Conservation (phyloP, 2,329 filamentous ascomycete genomes). For the Apiospora aurea region DNA sequence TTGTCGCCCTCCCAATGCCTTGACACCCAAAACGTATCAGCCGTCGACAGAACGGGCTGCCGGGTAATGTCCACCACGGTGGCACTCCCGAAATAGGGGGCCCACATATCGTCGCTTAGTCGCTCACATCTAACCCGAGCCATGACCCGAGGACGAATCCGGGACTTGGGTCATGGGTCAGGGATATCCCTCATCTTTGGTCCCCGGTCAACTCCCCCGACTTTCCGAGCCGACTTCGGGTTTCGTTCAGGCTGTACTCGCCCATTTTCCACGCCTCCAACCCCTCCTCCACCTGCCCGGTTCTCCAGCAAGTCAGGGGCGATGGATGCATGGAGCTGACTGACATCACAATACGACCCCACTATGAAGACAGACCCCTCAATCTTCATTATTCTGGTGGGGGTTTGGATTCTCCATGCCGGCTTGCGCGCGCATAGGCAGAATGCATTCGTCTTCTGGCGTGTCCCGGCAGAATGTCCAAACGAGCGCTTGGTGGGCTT, state of each 20-base stretch:
- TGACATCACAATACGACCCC: constrained; percentile 8
- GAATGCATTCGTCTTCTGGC: not conserved
- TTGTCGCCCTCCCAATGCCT: no score
- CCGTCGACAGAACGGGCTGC: not conserved
- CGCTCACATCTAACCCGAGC: constrained; percentile 13
- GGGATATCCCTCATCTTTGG: not conserved
- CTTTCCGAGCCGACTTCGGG: constrained; percentile 8
- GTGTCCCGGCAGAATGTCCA: constrained; percentile 7
- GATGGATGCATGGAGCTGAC: not conserved
- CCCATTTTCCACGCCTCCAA: not conserved
- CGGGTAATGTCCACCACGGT: constrained; percentile 1
- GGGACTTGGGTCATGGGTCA: not conserved
- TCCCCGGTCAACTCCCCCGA: constrained; percentile 10
- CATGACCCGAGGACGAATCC: not conserved
- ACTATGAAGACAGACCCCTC: not conserved
- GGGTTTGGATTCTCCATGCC: not conserved
- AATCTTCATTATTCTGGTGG: constrained; percentile 7
- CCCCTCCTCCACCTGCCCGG: not conserved
- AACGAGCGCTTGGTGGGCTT: not conserved
- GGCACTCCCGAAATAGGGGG: not conserved
- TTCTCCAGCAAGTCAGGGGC: constrained; percentile 4
- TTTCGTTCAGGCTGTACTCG: not conserved
- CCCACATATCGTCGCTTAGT: constrained; percentile 12
- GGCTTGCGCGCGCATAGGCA: not conserved
- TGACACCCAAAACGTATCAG: not conserved